phyloP scores from a whole-genome alignment of 768 basidiomycete genomes.

The Suillus subluteus region DNA sequence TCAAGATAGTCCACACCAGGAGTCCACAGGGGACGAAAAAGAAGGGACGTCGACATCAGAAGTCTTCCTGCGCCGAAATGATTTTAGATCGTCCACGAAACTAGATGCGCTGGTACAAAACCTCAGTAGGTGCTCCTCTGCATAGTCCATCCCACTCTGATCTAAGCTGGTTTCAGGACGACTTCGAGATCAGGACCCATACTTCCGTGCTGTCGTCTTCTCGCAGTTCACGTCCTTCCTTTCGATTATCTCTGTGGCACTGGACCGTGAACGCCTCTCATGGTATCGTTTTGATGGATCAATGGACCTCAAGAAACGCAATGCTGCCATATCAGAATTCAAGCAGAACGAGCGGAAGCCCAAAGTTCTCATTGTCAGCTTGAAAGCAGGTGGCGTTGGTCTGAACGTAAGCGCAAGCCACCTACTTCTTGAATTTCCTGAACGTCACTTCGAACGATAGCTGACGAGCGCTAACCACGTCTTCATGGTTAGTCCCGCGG shows the following conservation, averaged over 20 bases:
- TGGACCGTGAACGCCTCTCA: slow-evolving; percentile 69
- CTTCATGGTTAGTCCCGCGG: slow-evolving; percentile 65
- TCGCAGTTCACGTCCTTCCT: slow-evolving; percentile 91
- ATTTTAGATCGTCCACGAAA: slow-evolving; percentile 91
- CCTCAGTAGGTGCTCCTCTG: slow-evolving; percentile 53
- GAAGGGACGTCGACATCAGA: slow-evolving; percentile 36
- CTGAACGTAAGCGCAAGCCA: slow-evolving; percentile 61
- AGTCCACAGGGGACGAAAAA: slow-evolving; percentile 23
- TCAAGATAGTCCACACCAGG: slow-evolving; percentile 10
- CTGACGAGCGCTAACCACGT: slow-evolving; percentile 83
- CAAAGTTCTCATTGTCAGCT: slow-evolving; percentile 74
- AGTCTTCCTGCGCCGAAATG: slow-evolving; percentile 71
- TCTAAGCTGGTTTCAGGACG: slow-evolving; percentile 45
- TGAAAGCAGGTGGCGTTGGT: slow-evolving; percentile 93
- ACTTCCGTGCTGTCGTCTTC: slow-evolving; percentile 85
- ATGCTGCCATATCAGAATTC: slow-evolving; percentile 77
- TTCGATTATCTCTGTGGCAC: slow-evolving; percentile 72
- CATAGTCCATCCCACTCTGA: not conserved
- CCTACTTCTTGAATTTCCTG: slow-evolving; percentile 4
- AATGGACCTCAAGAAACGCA: slow-evolving; percentile 85
- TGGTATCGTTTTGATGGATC: slow-evolving; percentile 90
- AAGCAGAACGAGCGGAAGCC: slow-evolving; percentile 68
- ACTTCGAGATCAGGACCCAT: slow-evolving; percentile 70
- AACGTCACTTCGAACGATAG: slow-evolving; percentile 36
- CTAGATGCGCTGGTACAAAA: slow-evolving; percentile 79